Percentiles rank a stretch among this genome's conserved stretches.
These are phyloP conservation scores for Trichomonas tenax DNA, from an alignment of 208 protist genomes.

Conservation along the genomic window DNA sequence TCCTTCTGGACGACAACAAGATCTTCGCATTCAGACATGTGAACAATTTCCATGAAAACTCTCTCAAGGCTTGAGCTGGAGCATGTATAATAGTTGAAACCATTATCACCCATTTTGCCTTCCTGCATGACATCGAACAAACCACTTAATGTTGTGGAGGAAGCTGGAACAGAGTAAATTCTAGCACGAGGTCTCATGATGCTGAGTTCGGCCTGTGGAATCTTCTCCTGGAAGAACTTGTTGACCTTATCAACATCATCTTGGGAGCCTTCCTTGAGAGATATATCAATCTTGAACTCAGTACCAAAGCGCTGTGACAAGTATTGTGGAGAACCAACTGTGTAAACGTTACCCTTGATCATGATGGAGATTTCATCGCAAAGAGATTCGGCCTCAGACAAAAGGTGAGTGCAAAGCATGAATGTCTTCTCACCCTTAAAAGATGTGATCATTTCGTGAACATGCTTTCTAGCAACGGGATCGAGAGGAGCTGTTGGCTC, in stretches of 20 bases:
- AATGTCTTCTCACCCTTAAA: not conserved
- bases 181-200: not conserved
- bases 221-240: not conserved
- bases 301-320: not conserved
- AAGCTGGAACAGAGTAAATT: not conserved
- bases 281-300: not conserved
- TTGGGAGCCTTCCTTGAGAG: not conserved
- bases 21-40: not conserved
- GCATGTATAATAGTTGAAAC: not conserved
- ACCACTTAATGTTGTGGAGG: not conserved
- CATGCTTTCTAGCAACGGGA: not conserved
- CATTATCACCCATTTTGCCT: not conserved
- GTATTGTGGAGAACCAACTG: not conserved
- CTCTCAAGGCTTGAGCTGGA: not conserved
- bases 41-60: conserved; percentile 17
- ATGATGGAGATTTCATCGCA: not conserved
- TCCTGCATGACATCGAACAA: not conserved
- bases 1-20: not conserved
- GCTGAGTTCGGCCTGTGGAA: not conserved
- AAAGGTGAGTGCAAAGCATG: not conserved
- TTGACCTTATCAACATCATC: not conserved
- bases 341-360: not conserved
- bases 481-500: not conserved
- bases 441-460: not conserved
- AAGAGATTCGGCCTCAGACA: not conserved